phyloP scores from a whole-genome alignment of 2,329 filamentous ascomycete genomes.

The Colletotrichum caudatum region DNA sequence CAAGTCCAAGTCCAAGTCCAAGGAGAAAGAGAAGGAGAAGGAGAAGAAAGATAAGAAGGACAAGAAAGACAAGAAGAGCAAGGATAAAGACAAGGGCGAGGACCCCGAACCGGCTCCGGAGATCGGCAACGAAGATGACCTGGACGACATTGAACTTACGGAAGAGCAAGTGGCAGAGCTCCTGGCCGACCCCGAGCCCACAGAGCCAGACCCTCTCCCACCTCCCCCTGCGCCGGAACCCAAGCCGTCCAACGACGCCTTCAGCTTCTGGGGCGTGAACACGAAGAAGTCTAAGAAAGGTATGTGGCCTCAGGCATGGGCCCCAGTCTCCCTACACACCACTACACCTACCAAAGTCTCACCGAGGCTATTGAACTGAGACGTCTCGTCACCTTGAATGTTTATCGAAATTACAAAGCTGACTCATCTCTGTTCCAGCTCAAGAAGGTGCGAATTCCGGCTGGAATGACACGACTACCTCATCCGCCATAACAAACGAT shows the following conservation, averaged over 20 bases:
- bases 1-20: constrained; percentile 50
- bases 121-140: constrained; percentile 39
- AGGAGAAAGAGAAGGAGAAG: constrained; percentile 47
- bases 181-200: constrained; percentile 47
- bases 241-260: constrained; percentile 56
- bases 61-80: constrained; percentile 50
- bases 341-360: constrained; percentile 36
- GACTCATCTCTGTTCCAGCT: constrained; percentile 58
- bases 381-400: constrained; percentile 40
- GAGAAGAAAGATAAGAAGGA: constrained; percentile 46
- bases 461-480: constrained; percentile 56
- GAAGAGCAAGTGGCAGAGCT: constrained; percentile 59
- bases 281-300: constrained; percentile 60
- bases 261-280: constrained; percentile 68
- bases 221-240: constrained; percentile 38
- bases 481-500: constrained; percentile 50
- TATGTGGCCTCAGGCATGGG: constrained; percentile 48
- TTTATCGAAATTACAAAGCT: constrained; percentile 61
- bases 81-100: constrained; percentile 38
- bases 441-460: constrained; percentile 57
- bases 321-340: constrained; percentile 41
- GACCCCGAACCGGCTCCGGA: constrained; percentile 34
- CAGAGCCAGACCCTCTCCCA: constrained; percentile 25
- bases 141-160: constrained; percentile 51
- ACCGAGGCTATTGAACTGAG: constrained; percentile 27